Percentiles rank a stretch among this genome's conserved stretches.
These are phyloP conservation scores for Scutellaria baicalensis DNA, from an alignment of 257 asterid genomes.

Conservation along the genomic window DNA sequence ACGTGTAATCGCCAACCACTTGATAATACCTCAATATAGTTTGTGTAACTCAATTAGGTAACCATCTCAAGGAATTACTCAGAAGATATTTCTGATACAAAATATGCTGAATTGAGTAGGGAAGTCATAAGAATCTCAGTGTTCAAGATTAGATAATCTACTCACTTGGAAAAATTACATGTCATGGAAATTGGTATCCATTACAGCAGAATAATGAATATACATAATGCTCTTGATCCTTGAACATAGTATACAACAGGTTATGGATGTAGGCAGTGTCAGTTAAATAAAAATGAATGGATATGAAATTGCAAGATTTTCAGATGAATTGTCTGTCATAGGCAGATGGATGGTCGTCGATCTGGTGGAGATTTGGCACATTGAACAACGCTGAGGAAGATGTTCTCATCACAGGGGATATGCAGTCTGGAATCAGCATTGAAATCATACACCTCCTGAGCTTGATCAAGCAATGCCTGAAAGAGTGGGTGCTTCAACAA, in stretches of 20 bases:
- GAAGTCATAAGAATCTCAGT: too few species aligned
- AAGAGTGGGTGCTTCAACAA: slow-evolving; percentile 70
- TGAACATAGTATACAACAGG: slow-evolving; percentile 24
- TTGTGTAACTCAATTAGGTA: too few species aligned
- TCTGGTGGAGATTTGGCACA: slow-evolving; percentile 60
- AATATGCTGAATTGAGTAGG: too few species aligned
- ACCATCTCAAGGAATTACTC: too few species aligned
- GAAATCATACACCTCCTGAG: slow-evolving; percentile 68
- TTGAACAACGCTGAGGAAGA: slow-evolving; percentile 61
- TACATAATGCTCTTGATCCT: slow-evolving; percentile 12
- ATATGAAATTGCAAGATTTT: background rate
- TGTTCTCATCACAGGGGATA: slow-evolving; percentile 75
- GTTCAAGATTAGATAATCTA: slow-evolving; percentile 1
- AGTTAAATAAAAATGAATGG: slow-evolving; percentile 15
- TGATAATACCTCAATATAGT: too few species aligned
- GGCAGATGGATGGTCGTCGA: slow-evolving; percentile 33
- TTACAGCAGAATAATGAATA: slow-evolving; percentile 20
- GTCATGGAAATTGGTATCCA: background rate
- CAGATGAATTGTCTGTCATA: slow-evolving; percentile 22
- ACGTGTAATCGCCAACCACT: too few species aligned
- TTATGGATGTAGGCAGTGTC: slow-evolving; percentile 14
- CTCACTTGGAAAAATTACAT: background rate
- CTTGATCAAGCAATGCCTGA: slow-evolving; percentile 73
- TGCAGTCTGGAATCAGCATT: slow-evolving; percentile 54
- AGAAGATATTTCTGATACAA: too few species aligned